phyloP scores from a whole-genome alignment of 1,139 yeast species.

The Meyerozyma smithsonii region DNA sequence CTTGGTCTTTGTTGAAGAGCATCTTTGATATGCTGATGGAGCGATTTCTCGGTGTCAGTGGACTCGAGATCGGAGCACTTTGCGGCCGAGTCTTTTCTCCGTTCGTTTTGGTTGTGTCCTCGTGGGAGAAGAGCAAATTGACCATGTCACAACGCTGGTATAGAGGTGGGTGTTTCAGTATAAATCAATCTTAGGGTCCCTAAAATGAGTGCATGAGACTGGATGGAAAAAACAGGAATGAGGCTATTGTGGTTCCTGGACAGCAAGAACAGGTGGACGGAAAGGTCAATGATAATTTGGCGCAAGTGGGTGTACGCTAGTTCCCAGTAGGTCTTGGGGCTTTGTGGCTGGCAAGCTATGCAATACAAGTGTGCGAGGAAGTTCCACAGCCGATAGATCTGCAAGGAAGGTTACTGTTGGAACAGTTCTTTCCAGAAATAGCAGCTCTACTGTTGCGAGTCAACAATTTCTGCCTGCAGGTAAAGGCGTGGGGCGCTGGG shows the following conservation, averaged over 20 bases:
- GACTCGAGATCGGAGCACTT: background rate
- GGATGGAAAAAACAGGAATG: background rate
- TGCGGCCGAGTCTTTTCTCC: background rate
- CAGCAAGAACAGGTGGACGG: background rate
- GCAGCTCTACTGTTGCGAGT: background rate
- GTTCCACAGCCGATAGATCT: too few relatives aligned
- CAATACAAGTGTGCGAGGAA: too few relatives aligned
- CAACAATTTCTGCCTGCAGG: background rate
- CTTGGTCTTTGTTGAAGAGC: conserved; percentile 14
- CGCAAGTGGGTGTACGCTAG: too few relatives aligned
- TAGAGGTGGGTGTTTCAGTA: background rate
- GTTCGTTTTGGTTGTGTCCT: background rate
- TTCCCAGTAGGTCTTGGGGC: too few relatives aligned
- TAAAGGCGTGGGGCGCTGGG: background rate
- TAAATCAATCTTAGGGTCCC: background rate
- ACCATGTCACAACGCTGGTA: background rate
- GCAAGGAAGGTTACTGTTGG: too few relatives aligned
- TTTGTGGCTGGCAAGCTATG: too few relatives aligned
- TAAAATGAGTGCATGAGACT: background rate
- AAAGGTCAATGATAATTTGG: too few relatives aligned
- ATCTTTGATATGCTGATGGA: conserved; percentile 17
- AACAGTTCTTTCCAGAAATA: too few relatives aligned
- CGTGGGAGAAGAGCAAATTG: background rate
- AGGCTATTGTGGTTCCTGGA: background rate
- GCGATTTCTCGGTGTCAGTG: conserved; percentile 10